Conservation (phyloP, 1,139 yeast species). For the Blastobotrys ciferrii region DNA sequence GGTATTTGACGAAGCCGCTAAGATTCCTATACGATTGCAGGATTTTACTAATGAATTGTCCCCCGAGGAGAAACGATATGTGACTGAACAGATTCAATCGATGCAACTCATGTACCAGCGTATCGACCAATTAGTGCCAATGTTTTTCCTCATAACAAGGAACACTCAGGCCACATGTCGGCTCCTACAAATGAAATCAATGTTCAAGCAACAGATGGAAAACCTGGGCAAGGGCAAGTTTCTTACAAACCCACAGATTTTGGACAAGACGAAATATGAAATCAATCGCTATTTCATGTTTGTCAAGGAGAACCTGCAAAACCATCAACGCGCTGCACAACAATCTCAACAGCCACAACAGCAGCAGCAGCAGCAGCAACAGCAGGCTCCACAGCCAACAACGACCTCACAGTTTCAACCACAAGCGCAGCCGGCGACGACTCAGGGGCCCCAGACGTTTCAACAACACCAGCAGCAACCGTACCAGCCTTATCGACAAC, state of each 20-base stretch:
- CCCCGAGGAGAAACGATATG: conserved; percentile 61
- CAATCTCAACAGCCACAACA: conserved; percentile 11
- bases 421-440: conserved; percentile 10
- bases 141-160: conserved; percentile 70
- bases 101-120: conserved; percentile 64
- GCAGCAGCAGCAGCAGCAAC: conserved; percentile 12
- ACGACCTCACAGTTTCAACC: conserved; percentile 1
- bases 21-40: conserved; percentile 62
- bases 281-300: conserved; percentile 72
- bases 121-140: conserved; percentile 74
- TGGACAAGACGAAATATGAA: conserved; percentile 68
- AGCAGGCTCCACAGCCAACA: conserved; percentile 3
- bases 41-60: conserved; percentile 62
- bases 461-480: conserved; percentile 16
- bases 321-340: conserved; percentile 15
- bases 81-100: conserved; percentile 55
- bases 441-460: conserved; percentile 6
- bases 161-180: conserved; percentile 73
- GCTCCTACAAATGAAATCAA: conserved; percentile 71
- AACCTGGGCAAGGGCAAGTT: conserved; percentile 59
- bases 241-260: conserved; percentile 64
- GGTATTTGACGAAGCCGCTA: conserved; percentile 65
- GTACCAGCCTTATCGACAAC: conserved; percentile 15
- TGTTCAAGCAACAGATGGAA: conserved; percentile 75
- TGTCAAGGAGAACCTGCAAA: conserved; percentile 54